phyloP scores from a whole-genome alignment of 148 eudicot genomes.

The Cornus florida region DNA sequence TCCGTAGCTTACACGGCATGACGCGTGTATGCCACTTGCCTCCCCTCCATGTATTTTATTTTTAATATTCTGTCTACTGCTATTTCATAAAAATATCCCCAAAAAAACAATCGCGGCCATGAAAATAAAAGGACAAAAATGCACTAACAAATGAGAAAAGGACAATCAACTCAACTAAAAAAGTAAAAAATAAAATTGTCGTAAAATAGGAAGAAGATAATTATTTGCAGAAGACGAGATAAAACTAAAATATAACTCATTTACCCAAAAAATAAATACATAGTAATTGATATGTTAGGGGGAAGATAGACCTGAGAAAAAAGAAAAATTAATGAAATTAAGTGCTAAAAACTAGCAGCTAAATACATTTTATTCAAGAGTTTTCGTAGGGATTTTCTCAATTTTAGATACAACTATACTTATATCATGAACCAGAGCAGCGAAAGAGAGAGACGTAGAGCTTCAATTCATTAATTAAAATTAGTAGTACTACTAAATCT shows the following conservation, averaged over 20 bases:
- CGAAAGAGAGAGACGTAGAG: neutral
- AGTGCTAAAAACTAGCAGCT: neutral
- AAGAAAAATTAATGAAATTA: neutral
- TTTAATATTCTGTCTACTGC: neutral
- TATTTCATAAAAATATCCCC: too few species aligned
- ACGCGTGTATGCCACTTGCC: neutral
- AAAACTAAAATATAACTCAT: conserved; percentile 9
- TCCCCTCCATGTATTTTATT: neutral
- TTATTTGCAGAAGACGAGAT: neutral
- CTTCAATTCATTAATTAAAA: neutral
- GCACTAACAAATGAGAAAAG: neutral
- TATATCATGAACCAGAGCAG: neutral
- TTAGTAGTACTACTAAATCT: neutral
- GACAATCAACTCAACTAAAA: neutral
- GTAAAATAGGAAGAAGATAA: neutral
- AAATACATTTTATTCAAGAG: neutral
- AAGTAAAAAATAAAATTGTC: neutral
- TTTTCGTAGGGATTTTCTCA: neutral
- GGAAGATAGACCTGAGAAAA: neutral
- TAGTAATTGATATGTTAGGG: neutral
- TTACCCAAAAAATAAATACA: too few species aligned
- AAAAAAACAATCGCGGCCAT: too few species aligned
- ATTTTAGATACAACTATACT: conserved; percentile 8
- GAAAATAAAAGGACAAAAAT: neutral
- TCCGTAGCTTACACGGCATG: neutral